phyloP scores from a whole-genome alignment of 208 protist genomes.

The Acanthamoeba healyi region DNA sequence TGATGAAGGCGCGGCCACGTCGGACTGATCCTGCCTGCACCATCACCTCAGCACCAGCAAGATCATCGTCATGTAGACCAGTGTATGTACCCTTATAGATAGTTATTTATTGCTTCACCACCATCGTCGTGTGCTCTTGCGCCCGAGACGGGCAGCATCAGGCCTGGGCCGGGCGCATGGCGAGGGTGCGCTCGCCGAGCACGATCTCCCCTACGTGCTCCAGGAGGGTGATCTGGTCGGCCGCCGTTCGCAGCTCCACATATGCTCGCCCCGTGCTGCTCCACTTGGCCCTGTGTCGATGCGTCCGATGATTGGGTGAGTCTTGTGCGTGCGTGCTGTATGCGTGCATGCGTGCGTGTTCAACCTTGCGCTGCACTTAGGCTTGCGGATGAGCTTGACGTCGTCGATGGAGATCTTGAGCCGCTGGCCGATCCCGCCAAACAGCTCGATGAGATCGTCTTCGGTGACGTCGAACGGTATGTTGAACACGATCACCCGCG shows the following conservation, averaged over 20 bases:
- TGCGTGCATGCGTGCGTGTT: too few relatives aligned
- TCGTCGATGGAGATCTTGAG: not conserved
- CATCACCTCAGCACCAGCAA: too few relatives aligned
- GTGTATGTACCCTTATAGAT: not conserved
- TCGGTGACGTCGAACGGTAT: not conserved
- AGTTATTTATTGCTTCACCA: not conserved
- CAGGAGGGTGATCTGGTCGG: not conserved
- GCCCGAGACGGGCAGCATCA: not conserved
- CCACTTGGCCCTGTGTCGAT: not conserved
- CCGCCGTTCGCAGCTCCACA: not conserved
- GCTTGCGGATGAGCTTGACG: slow-evolving; percentile 30
- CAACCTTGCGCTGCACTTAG: not conserved
- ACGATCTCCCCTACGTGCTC: not conserved
- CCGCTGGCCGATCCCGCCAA: not conserved
- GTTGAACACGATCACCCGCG: not conserved
- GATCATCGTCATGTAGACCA: not conserved
- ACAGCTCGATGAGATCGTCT: not conserved
- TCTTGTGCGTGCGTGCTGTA: not conserved
- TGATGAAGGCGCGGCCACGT: not conserved
- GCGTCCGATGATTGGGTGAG: too few relatives aligned
- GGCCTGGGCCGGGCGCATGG: not conserved
- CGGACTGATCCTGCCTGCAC: not conserved
- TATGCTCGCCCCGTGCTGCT: slow-evolving; percentile 1
- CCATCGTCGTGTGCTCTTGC: too few relatives aligned
- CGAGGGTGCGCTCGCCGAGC: not conserved